A percentile compares a stretch with the other conserved stretches of the same genome.
Conservation (phyloP, 1,139 yeast species). For the Diutina mesorugosa region DNA sequence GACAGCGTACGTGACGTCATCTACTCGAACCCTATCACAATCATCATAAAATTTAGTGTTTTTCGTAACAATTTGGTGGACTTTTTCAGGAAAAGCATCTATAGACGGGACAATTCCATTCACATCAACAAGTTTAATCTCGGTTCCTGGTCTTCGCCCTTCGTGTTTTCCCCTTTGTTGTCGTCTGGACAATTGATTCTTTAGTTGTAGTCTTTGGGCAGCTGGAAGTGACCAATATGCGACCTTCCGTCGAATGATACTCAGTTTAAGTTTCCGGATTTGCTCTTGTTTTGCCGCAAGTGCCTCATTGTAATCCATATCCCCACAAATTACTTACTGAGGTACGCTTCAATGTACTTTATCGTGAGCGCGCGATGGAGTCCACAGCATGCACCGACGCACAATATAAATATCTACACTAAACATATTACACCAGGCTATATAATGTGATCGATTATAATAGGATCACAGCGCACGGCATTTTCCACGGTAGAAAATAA, state of each 20-base stretch:
- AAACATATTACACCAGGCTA: neutral
- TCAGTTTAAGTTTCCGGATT: neutral
- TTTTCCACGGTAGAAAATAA: neutral
- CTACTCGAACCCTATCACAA: neutral
- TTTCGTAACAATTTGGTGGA: neutral
- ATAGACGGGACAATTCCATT: neutral
- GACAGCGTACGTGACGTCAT: neutral
- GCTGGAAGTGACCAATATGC: neutral
- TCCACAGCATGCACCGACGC: neutral
- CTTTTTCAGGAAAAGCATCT: neutral
- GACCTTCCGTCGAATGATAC: neutral
- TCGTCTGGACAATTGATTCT: neutral
- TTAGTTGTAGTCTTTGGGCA: neutral
- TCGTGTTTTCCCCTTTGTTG: neutral
- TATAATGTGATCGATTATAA: neutral
- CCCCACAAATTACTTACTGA: too few relatives aligned
- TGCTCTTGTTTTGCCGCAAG: neutral
- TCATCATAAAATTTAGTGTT: neutral
- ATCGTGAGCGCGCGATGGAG: neutral
- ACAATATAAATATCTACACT: too few relatives aligned
- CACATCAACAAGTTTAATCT: neutral
- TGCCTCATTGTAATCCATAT: neutral
- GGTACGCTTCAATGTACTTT: neutral
- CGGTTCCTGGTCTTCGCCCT: neutral
- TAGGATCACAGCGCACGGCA: neutral